Evolutionary conservation across 495 filamentous ascomycete genomes (phyloP).

Genomic region (Xylaria scruposa): DNA sequence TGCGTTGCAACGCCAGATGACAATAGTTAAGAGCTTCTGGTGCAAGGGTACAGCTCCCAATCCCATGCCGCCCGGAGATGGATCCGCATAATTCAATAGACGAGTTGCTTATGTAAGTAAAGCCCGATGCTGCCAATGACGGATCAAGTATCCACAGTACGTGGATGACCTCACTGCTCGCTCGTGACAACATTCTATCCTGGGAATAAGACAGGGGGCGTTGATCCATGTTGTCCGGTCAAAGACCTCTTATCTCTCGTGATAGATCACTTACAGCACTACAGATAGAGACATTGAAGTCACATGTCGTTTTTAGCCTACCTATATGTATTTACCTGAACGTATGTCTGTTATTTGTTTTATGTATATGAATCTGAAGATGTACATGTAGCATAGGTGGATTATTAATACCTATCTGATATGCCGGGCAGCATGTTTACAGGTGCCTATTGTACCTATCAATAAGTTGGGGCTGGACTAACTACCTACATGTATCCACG

Average conservation of each 20-base stretch:
- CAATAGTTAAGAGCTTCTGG: not conserved
- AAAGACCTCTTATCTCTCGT: constrained; percentile 9
- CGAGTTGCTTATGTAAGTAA: not conserved
- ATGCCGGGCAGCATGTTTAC: no score
- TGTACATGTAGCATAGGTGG: not conserved
- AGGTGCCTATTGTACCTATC: no score
- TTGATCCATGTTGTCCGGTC: not conserved
- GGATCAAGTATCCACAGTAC: no score
- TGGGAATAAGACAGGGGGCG: not conserved
- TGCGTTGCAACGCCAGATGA: constrained; percentile 6
- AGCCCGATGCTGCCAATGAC: no score
- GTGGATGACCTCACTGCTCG: constrained; percentile 14
- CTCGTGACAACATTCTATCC: constrained; percentile 10
- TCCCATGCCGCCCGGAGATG: not conserved
- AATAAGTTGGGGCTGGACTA: not conserved
- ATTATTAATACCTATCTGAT: not conserved
- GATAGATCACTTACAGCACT: not conserved
- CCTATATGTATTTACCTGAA: not conserved
- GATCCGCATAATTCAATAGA: constrained; percentile 13
- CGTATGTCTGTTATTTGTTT: not conserved
- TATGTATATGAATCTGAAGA: not conserved
- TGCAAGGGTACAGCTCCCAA: not conserved
- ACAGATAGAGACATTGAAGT: not conserved
- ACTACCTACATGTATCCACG: not conserved
- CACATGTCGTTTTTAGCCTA: not conserved